Conservation (phyloP, 1,284 basidiomycete species). For the Cryptococcus deneoformans region DNA sequence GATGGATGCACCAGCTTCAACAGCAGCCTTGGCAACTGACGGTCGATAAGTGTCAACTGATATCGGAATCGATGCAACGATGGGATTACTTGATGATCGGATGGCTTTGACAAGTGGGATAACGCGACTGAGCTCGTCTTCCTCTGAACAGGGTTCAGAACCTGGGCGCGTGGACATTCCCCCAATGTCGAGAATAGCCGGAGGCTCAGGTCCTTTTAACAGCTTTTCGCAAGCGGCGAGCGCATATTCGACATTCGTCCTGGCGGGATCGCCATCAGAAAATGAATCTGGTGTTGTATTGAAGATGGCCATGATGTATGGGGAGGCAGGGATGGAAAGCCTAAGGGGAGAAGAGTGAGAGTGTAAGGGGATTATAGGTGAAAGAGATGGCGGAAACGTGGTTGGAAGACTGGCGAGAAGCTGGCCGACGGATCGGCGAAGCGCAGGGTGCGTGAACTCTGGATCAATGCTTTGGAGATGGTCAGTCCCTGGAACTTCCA, state of each 20-base stretch:
- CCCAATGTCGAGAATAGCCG: slow-evolving; percentile 85
- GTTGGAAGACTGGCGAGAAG: slow-evolving; percentile 56
- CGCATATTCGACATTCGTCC: slow-evolving; percentile 22
- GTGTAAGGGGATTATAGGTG: slow-evolving; percentile 41
- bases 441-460: slow-evolving; percentile 61
- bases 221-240: slow-evolving; percentile 28
- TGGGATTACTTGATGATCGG: slow-evolving; percentile 21
- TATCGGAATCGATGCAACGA: slow-evolving; percentile 56
- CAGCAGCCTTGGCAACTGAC: slow-evolving; percentile 71
- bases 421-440: slow-evolving; percentile 53
- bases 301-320: slow-evolving; percentile 88
- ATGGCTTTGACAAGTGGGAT: slow-evolving; percentile 63
- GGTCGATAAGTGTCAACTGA: slow-evolving; percentile 93
- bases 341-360: slow-evolving; percentile 57
- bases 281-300: slow-evolving; percentile 97
- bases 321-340: slow-evolving; percentile 47
- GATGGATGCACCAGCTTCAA: slow-evolving; percentile 82
- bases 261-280: slow-evolving; percentile 69
- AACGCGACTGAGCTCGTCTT: slow-evolving; percentile 74
- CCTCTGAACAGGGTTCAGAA: slow-evolving; percentile 63
- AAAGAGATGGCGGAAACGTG: slow-evolving; percentile 54
- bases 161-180: slow-evolving; percentile 86
- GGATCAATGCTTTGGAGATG: slow-evolving; percentile 51
- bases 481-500: neutral
- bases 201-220: slow-evolving; percentile 15